Evolutionary conservation across 1,139 yeast species (phyloP), one percentile per base, ranked within the genome.

Genomic region (Arxiozyma heterogenica): DNA sequence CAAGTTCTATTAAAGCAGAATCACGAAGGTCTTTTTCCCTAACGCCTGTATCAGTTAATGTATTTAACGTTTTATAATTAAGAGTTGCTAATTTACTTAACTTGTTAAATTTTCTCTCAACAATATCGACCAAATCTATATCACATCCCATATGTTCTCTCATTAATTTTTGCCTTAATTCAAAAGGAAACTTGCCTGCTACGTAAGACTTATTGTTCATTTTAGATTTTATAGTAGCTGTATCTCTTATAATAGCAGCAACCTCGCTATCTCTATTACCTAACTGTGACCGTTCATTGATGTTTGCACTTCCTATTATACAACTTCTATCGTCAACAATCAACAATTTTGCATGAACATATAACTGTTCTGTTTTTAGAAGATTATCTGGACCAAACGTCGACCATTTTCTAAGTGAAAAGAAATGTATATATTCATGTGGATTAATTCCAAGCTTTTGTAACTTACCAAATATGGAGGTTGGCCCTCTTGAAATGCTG

Each of bases 91-190:
- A 70, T 15, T 73, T 73, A 61, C 84, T 87, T 57, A 84, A 75
- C 59, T 78, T 78, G 48, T 74, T 73, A 62, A 86, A 86, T 59
- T 86, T 76, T 63, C 94, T 77, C 64, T 93, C 98, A 43, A 90
- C 87, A 49, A 86, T 72, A 58, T 93, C 98, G 45, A 93, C 73
- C 30, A 85, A 76, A 70, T 94, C 98, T 49, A 91, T 93, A 68
- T 88, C 93, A 51, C 95, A 84, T 21, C 98, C 99, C 41, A 94
- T 69, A 70, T 94, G 98, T 67, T 94, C 99, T 59, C 98, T 80
- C 98, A 94, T 93, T 51, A 94, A 76, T 58, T 98, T 78, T 74
- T 90, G 80, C 65, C 99, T 77, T 58, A 94, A 73, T 2, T 94
- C 85, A 68, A 90, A 95, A 0, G 98, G 90, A 74, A 93, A 94